These are phyloP conservation scores for Didymellaceae sp. DNA, from an alignment of 2,329 filamentous ascomycete species.

Conservation along the genomic window DNA sequence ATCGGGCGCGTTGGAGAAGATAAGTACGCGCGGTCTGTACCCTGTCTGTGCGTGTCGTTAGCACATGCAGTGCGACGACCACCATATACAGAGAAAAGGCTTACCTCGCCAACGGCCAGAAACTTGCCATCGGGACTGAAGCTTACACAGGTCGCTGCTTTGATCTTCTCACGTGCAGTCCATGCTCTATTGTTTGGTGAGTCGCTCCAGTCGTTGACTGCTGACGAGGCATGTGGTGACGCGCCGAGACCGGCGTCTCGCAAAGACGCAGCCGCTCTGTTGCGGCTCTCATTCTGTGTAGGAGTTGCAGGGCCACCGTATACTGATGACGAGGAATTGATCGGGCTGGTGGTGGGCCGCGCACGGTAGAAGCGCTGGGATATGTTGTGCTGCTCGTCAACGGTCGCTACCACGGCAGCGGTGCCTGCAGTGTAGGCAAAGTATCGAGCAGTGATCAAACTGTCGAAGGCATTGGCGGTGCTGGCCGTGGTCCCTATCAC, in stretches of 20 bases:
- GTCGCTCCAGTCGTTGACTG: conserved; percentile 63
- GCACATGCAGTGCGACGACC: conserved; percentile 10
- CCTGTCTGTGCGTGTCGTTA: conserved; percentile 67
- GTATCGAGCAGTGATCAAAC: conserved; percentile 68
- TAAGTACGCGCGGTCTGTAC: conserved; percentile 86
- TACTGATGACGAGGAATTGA: conserved; percentile 65
- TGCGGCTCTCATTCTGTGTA: conserved; percentile 60
- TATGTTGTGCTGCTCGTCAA: conserved; percentile 69
- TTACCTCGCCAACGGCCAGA: conserved; percentile 85
- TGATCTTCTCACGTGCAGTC: conserved; percentile 90
- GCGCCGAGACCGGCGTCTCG: conserved; percentile 56
- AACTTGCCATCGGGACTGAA: conserved; percentile 87
- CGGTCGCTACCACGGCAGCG: conserved; percentile 85
- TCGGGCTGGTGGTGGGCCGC: conserved; percentile 71
- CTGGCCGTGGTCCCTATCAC: conserved; percentile 91
- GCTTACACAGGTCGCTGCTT: conserved; percentile 89
- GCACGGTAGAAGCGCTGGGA: conserved; percentile 91
- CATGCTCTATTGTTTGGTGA: conserved; percentile 71
- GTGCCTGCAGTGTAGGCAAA: conserved; percentile 95
- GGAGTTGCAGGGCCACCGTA: conserved; percentile 62
- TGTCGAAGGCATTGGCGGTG: conserved; percentile 85
- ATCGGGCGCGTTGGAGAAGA: conserved; percentile 82
- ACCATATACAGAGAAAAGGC: conserved; percentile 23
- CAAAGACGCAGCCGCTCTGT: conserved; percentile 62
- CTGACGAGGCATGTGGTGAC: conserved; percentile 54